Percentiles rank a stretch among this genome's conserved stretches.
These are phyloP conservation scores for Saccharomycopsis sp. DNA, from an alignment of 805 yeast species.

Conservation along the genomic window DNA sequence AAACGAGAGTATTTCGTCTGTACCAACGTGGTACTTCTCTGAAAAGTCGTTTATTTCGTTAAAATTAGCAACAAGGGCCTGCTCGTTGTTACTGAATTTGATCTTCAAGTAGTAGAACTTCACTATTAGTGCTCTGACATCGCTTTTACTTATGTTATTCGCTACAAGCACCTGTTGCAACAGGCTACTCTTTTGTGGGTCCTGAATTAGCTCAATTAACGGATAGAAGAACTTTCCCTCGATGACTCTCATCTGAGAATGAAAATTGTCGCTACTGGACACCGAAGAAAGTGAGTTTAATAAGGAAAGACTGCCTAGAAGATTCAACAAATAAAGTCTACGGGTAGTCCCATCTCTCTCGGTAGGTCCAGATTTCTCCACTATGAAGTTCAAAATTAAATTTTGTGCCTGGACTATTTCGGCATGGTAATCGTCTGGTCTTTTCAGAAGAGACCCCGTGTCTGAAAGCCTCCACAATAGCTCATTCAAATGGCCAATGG, in stretches of 20 bases:
- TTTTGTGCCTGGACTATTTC: constrained; percentile 15
- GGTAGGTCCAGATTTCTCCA: not conserved
- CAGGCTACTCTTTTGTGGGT: not conserved
- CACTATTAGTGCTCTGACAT: constrained; percentile 5
- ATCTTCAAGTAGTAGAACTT: constrained; percentile 13
- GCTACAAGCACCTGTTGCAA: not conserved
- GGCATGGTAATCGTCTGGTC: constrained; percentile 5
- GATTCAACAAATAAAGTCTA: not conserved
- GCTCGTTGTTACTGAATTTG: not conserved
- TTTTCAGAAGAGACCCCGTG: not conserved
- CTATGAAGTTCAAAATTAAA: constrained; percentile 6
- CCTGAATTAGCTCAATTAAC: constrained; percentile 2
- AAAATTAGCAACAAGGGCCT: constrained; percentile 5
- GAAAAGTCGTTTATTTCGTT: constrained; percentile 6
- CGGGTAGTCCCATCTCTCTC: not conserved
- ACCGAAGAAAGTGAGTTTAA: not conserved
- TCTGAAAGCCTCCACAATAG: constrained; percentile 14
- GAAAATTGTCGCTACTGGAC: not conserved
- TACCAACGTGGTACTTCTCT: not conserved
- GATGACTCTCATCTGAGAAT: not conserved
- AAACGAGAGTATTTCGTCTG: not conserved
- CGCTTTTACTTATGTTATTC: constrained; percentile 1
- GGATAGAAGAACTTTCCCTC: constrained; percentile 9
- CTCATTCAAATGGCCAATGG: constrained; percentile 9
- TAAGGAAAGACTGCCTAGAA: constrained; percentile 3